Percentiles rank a stretch among this genome's conserved stretches.
Conservation (phyloP, 345 rosid species). For the Rhodomyrtus tomentosa region DNA sequence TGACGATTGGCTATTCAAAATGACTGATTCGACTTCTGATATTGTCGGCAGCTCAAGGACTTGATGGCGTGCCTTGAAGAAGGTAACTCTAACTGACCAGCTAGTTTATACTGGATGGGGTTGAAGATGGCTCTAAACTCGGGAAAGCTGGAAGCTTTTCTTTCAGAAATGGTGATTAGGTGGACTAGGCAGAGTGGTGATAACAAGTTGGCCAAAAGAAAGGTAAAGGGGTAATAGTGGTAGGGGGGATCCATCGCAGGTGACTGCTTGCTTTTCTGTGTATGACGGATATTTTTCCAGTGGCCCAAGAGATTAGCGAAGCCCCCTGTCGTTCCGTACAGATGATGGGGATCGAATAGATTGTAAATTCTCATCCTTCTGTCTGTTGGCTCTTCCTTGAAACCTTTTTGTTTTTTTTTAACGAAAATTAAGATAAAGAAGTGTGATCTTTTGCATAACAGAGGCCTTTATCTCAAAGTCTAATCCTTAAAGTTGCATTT, state of each 20-base stretch:
- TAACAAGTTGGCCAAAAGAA: neutral
- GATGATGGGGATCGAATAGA: neutral
- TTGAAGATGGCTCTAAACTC: constrained; percentile 6
- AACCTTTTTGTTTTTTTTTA: too few species aligned
- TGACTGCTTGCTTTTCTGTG: neutral
- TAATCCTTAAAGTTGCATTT: too few species aligned
- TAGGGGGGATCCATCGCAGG: neutral
- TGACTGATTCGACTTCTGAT: neutral
- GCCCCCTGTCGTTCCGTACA: neutral
- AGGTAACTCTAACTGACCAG: constrained; percentile 24
- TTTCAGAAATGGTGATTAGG: neutral
- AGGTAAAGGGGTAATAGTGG: neutral
- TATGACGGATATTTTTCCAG: neutral
- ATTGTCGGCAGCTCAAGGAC: constrained; percentile 43
- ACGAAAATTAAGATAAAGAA: too few species aligned
- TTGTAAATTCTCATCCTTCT: neutral
- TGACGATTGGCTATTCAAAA: neutral
- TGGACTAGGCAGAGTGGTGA: neutral
- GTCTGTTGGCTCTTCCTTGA: too few species aligned
- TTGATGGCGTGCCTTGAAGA: constrained; percentile 60
- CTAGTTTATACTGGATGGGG: constrained; percentile 15
- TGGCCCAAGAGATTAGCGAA: neutral
- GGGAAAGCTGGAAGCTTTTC: neutral
- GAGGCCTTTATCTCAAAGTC: too few species aligned
- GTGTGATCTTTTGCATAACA: too few species aligned